Evolutionary conservation across 2,329 filamentous ascomycete species (phyloP).

Genomic region (Alternaria viburni): DNA sequence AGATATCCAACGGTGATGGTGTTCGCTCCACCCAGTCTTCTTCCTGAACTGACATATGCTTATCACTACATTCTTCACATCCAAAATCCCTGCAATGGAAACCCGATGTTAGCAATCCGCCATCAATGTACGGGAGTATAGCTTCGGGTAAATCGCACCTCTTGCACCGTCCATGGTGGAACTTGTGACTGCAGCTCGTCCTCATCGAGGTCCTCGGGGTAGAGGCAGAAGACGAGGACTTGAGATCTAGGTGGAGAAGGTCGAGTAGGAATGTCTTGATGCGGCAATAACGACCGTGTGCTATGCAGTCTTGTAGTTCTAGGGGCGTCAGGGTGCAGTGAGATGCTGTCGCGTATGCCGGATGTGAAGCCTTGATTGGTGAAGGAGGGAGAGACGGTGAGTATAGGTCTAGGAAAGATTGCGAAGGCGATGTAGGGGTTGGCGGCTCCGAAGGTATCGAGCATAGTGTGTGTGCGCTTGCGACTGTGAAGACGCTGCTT

Average conservation of each 20-base stretch:
- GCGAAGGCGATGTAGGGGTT: not conserved
- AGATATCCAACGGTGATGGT: not conserved
- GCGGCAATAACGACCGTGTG: conserved; percentile 4
- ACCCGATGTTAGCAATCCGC: not conserved
- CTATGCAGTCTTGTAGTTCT: not conserved
- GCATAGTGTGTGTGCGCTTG: not conserved
- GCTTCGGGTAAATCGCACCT: not conserved
- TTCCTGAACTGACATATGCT: not conserved
- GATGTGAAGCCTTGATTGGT: not conserved
- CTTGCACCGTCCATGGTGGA: not conserved
- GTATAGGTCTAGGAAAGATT: not conserved
- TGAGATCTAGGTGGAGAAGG: not conserved
- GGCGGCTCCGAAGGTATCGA: not conserved
- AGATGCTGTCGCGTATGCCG: not conserved
- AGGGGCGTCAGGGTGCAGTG: not conserved
- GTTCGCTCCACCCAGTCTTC: not conserved
- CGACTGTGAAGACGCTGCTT: not conserved
- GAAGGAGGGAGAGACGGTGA: not conserved
- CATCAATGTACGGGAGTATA: not conserved
- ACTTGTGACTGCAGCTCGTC: not conserved
- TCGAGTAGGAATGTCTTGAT: not conserved
- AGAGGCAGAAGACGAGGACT: not conserved
- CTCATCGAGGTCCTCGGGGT: not conserved
- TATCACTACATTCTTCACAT: not conserved
- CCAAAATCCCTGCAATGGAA: not conserved